A percentile compares a stretch with the other conserved stretches of the same genome.
Evolutionary conservation across 768 basidiomycete species (phyloP).

Genomic region (Russula vinacea): DNA sequence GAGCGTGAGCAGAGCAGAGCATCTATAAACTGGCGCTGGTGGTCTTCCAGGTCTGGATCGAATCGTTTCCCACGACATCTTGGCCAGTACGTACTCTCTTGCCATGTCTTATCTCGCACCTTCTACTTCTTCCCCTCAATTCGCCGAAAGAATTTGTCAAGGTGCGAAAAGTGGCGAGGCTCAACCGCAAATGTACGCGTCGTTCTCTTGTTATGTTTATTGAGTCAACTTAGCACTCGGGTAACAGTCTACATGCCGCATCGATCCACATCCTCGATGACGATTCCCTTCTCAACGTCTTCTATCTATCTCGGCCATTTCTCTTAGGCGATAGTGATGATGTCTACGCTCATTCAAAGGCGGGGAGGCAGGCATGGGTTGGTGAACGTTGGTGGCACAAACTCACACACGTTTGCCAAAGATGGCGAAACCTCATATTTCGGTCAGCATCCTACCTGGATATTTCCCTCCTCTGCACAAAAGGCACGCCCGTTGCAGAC

Average conservation of each 20-base stretch:
- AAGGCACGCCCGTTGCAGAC: not conserved
- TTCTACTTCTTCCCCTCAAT: not conserved
- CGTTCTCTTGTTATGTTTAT: not conserved
- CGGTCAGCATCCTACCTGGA: not conserved
- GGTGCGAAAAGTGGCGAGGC: not conserved
- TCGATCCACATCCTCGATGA: not conserved
- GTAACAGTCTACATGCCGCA: not conserved
- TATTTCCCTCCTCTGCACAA: not conserved
- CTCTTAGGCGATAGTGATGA: not conserved
- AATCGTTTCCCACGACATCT: not conserved
- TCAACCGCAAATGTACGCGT: not conserved
- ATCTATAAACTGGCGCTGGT: too few species aligned
- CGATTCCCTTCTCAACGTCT: not conserved
- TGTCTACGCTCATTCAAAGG: too few species aligned
- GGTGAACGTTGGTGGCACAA: not conserved
- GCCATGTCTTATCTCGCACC: not conserved
- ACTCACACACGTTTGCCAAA: not conserved
- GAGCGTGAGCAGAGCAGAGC: too few species aligned
- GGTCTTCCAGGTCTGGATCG: too few species aligned
- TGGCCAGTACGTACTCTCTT: not conserved
- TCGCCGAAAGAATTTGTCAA: not conserved
- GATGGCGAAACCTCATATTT: not conserved
- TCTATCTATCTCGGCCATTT: not conserved
- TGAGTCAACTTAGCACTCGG: not conserved
- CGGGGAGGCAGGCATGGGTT: too few species aligned